Conservation (phyloP, 176 grass and related monocot species). For the Aegilops tauschii region DNA sequence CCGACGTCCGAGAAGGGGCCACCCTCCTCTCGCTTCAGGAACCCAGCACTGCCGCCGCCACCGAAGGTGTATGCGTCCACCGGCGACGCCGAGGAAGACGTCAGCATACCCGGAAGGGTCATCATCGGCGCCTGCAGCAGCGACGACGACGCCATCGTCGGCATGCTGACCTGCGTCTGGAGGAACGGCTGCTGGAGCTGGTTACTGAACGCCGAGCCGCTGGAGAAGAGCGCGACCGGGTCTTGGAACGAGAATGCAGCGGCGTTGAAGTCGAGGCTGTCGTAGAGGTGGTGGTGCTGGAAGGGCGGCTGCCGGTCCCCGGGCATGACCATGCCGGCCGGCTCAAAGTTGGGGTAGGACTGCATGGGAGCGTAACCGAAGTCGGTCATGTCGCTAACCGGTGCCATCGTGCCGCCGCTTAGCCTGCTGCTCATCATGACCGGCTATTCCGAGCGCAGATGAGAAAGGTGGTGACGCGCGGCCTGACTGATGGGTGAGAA, state of each 20-base stretch:
- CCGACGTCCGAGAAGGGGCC: conserved; percentile 16
- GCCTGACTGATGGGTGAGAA: not conserved
- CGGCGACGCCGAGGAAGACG: not conserved
- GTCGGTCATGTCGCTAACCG: not conserved
- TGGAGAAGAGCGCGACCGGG: not conserved
- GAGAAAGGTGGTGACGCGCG: not conserved
- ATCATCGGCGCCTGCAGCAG: conserved; percentile 16
- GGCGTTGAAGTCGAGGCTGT: conserved; percentile 27
- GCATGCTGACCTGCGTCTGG: conserved; percentile 30
- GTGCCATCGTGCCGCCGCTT: conserved; percentile 32
- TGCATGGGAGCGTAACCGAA: conserved; percentile 43
- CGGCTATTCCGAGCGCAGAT: not conserved
- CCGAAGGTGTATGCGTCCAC: conserved; percentile 30
- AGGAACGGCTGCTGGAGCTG: conserved; percentile 17
- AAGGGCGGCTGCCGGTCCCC: conserved; percentile 17
- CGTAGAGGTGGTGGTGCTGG: conserved; percentile 34
- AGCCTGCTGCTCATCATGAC: conserved; percentile 47
- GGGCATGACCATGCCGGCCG: not conserved
- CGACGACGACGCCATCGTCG: conserved; percentile 18
- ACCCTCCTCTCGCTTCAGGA: conserved; percentile 59
- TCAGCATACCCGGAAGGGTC: not conserved
- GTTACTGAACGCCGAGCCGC: not conserved
- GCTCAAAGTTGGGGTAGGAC: conserved; percentile 33
- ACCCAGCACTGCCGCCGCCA: conserved; percentile 12
- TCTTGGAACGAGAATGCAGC: conserved; percentile 46